Evolutionary conservation across 176 grass and related monocot genomes (phyloP), one percentile per base, ranked within the genome.

Genomic region (Hyparrhenia diplandra): DNA sequence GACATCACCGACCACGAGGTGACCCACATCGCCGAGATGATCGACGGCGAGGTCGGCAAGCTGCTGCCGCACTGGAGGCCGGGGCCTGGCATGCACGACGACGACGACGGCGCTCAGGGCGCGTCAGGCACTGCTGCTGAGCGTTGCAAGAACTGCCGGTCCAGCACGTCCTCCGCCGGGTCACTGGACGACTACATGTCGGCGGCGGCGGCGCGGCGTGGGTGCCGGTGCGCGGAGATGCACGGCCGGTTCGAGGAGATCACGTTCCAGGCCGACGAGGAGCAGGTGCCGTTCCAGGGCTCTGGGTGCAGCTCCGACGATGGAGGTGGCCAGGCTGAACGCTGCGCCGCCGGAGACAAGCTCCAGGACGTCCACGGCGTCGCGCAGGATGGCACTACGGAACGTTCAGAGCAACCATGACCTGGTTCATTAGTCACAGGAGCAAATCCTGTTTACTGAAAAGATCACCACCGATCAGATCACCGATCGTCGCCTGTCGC

Each of bases 1-100:
- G 91, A 93, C 80, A 97, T 97, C 46, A 97, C 84, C 1, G 94
- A 97, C 63, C 89, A 97, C 51, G 94, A 97, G 84, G 94, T 93
- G 14, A 93, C 91, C 1, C 83, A 82, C 84, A 89, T 97, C 85
- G 94, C 94, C 31, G 91, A 88, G 32, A 89, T 97, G 81, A 97
- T 97, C 79, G 91, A 97, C 78, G 82, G 78, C 59, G 89, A 89
- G 84, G 81, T 97, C 31, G 74, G 16, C 4, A 49, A 63, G 51
- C 84, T 97, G 45, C 88, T 97, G 58, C 91, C 94, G 0, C 78
- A 77, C 14, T 97, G 94, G 94, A 89, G 36, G 68, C 82, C 86
- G 0, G 89, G 90, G 45, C 78, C 88, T 7, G 78, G 81, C 36
- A 81, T 88, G 69, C 51, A 89, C 16, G 84, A 65, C 32, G 79